Evolutionary conservation across 352 stramenopile species (phyloP).

Genomic region (Globisporangium cylindrosporum): DNA sequence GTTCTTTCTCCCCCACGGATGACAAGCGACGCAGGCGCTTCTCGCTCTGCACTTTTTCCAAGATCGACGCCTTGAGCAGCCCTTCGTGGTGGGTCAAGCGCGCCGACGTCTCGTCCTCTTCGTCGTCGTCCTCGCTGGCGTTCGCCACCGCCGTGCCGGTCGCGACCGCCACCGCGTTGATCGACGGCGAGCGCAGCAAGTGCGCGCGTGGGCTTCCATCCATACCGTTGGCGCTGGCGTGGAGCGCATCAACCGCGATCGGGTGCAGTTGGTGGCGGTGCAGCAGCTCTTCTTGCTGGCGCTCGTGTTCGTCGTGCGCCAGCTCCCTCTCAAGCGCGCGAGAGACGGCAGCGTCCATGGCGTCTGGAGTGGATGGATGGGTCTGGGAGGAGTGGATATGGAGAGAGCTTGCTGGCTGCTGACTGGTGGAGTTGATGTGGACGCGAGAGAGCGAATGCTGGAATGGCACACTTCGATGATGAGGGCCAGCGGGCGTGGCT

Average conservation of each 20-base stretch:
- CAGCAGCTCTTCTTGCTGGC: conserved; percentile 2
- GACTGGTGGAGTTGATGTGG: background rate
- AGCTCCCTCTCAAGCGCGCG: conserved; percentile 17
- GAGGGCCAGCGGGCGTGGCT: background rate
- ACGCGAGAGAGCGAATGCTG: conserved; percentile 3
- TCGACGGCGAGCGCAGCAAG: conserved; percentile 15
- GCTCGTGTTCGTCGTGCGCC: background rate
- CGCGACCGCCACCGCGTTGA: conserved; percentile 14
- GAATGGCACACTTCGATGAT: background rate
- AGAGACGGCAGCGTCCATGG: conserved; percentile 5
- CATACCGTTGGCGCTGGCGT: background rate
- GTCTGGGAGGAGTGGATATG: background rate
- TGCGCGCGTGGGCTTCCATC: conserved; percentile 10
- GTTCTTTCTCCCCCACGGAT: conserved; percentile 27
- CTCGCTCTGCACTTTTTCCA: conserved; percentile 73
- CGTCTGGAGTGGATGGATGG: background rate
- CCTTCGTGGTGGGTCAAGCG: conserved; percentile 53
- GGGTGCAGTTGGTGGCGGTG: conserved; percentile 19
- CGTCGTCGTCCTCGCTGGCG: conserved; percentile 27
- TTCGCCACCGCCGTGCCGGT: conserved; percentile 4
- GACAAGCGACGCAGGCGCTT: conserved; percentile 65
- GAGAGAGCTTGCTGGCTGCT: background rate
- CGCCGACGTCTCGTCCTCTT: conserved; percentile 32
- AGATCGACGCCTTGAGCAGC: conserved; percentile 68
- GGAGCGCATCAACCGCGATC: conserved; percentile 1